phyloP scores from a whole-genome alignment of 106 monocot genomes.

The Dioscorea zingiberensis region DNA sequence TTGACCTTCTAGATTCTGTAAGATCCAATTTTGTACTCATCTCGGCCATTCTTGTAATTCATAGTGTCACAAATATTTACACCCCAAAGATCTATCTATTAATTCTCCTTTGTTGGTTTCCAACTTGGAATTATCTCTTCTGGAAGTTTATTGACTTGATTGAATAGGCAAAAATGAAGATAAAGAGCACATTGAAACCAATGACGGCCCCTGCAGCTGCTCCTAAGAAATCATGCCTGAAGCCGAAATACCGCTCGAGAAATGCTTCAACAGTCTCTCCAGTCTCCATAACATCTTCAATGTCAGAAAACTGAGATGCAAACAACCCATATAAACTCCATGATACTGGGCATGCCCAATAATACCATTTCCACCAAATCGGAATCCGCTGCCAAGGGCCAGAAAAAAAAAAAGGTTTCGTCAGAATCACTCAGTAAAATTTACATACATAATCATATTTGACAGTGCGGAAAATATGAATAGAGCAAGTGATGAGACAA shows the following conservation, averaged over 20 bases:
- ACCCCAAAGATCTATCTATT: no score
- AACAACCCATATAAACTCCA: constrained; percentile 36
- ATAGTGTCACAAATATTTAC: no score
- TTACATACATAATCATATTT: no score
- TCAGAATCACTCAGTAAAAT: no score
- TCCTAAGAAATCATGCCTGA: constrained; percentile 24
- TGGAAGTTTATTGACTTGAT: constrained; percentile 13
- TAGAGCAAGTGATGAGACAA: no score
- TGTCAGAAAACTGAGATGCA: constrained; percentile 27
- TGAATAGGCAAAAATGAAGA: constrained; percentile 2
- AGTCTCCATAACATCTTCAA: constrained; percentile 7
- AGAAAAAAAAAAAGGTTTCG: neutral
- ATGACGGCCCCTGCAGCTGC: constrained; percentile 8
- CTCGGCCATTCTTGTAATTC: no score
- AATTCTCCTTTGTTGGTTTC: no score
- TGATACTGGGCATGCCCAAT: constrained; percentile 29
- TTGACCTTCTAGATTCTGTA: no score
- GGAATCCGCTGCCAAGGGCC: constrained; percentile 18
- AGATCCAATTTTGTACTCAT: no score
- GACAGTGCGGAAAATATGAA: no score
- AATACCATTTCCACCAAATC: constrained; percentile 46
- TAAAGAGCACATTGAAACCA: constrained; percentile 22
- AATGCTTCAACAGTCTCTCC: constrained; percentile 11
- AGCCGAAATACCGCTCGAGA: constrained; percentile 27
- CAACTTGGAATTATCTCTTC: neutral